Percentiles rank a stretch among this genome's conserved stretches.
Evolutionary conservation across 495 filamentous ascomycete species (phyloP).

Genomic region (Daldinia childiae): DNA sequence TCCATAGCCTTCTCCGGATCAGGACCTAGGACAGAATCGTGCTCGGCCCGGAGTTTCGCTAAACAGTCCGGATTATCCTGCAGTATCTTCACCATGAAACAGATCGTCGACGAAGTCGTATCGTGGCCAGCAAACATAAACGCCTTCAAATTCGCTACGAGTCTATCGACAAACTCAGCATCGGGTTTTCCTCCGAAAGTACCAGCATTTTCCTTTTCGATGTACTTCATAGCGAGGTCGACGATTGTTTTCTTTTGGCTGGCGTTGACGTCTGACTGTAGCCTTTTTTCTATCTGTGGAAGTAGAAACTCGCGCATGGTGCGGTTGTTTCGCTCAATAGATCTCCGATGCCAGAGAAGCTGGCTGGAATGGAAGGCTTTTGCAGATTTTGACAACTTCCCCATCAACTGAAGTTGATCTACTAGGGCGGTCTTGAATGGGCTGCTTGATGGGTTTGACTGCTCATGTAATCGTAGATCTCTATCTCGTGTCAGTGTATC

Average conservation of each 20-base stretch:
- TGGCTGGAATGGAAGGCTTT: slow-evolving; percentile 11
- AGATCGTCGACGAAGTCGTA: slow-evolving; percentile 53
- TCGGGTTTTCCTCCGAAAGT: slow-evolving; percentile 37
- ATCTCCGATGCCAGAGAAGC: slow-evolving; percentile 34
- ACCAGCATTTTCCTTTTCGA: slow-evolving; percentile 39
- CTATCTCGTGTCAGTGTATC: slow-evolving; percentile 29
- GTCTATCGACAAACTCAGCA: slow-evolving; percentile 35
- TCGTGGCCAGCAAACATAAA: slow-evolving; percentile 61
- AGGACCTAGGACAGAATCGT: slow-evolving; percentile 51
- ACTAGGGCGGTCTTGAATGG: slow-evolving; percentile 38
- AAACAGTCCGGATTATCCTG: slow-evolving; percentile 54
- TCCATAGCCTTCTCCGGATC: slow-evolving; percentile 34
- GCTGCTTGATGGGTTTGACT: slow-evolving; percentile 31
- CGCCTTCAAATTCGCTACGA: slow-evolving; percentile 47
- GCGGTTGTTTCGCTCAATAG: slow-evolving; percentile 41
- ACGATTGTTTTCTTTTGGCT: slow-evolving; percentile 40
- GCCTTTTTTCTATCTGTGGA: slow-evolving; percentile 41
- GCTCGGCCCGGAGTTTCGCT: slow-evolving; percentile 54
- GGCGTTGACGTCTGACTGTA: slow-evolving; percentile 21
- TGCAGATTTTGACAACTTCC: slow-evolving; percentile 10
- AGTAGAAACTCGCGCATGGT: slow-evolving; percentile 39
- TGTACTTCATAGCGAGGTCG: slow-evolving; percentile 42
- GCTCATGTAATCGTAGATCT: slow-evolving; percentile 43
- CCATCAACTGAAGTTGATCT: slow-evolving; percentile 38
- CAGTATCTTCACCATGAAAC: slow-evolving; percentile 53